phyloP scores from a whole-genome alignment of 306 rosid species.

The Psophocarpus tetragonolobus region DNA sequence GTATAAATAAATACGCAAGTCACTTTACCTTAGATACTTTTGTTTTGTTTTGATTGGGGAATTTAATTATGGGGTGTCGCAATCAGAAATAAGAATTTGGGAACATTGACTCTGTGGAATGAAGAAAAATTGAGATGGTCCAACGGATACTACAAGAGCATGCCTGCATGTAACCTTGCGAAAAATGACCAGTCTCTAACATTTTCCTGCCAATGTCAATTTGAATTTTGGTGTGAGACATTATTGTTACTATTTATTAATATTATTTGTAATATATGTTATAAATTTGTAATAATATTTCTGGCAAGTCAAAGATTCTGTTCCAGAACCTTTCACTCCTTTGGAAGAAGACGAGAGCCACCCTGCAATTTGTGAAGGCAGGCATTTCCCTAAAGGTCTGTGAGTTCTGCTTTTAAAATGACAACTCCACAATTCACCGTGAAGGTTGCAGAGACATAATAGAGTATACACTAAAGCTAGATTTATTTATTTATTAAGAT shows the following conservation, averaged over 20 bases:
- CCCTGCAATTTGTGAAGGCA: background rate
- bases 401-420: slow-evolving; percentile 24
- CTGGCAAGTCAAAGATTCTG: slow-evolving; percentile 28
- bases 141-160: slow-evolving; percentile 28
- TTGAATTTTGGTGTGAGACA: background rate
- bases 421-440: background rate
- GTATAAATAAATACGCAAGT: background rate
- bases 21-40: background rate
- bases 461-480: background rate
- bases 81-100: slow-evolving; percentile 23
- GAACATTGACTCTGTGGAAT: slow-evolving; percentile 26
- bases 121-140: slow-evolving; percentile 6
- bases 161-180: slow-evolving; percentile 8
- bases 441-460: background rate
- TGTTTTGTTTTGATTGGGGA: background rate
- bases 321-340: background rate
- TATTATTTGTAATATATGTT: too few species aligned
- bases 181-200: slow-evolving; percentile 36
- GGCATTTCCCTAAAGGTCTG: slow-evolving; percentile 25
- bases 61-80: background rate
- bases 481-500: too few species aligned
- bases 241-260: background rate
- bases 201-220: slow-evolving; percentile 20
- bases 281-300: background rate
- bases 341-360: slow-evolving; percentile 22